Percentiles rank a stretch among this genome's conserved stretches.
Conservation (phyloP, 1,284 basidiomycete genomes). For the Austropuccinia psidii region DNA sequence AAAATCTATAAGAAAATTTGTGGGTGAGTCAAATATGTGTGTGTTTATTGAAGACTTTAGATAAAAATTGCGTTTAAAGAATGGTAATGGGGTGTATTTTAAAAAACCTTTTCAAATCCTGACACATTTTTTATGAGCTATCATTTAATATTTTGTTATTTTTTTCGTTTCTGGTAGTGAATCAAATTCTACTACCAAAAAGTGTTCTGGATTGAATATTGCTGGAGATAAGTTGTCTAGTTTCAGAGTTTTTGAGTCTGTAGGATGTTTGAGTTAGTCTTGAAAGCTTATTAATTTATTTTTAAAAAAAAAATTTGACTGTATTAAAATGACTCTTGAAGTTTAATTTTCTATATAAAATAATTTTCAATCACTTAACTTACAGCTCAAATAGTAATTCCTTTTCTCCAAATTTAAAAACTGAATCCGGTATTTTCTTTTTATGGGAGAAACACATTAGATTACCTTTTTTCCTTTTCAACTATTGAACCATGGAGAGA, state of each 20-base stretch:
- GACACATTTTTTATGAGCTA: neutral
- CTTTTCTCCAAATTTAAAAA: too few species aligned
- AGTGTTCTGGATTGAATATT: neutral
- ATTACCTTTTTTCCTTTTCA: too few species aligned
- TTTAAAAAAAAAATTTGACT: neutral
- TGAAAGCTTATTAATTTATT: neutral
- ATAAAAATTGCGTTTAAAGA: neutral
- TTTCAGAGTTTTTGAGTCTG: neutral
- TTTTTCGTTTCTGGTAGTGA: neutral
- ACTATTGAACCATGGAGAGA: too few species aligned
- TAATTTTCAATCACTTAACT: neutral
- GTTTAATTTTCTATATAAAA: neutral
- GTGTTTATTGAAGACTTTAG: neutral
- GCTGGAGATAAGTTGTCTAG: neutral
- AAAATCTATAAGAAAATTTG: neutral
- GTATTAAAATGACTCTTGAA: neutral
- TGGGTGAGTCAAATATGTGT: neutral
- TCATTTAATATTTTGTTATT: neutral
- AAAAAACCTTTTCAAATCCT: neutral
- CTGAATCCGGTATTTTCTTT: too few species aligned
- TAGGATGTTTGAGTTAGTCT: neutral
- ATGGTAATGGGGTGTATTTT: neutral
- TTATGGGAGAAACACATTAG: too few species aligned
- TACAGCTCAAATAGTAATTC: too few species aligned
- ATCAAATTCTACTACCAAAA: neutral